Evolutionary conservation across 1,284 basidiomycete species (phyloP).

Genomic region (Moesziomyces globuligerus): DNA sequence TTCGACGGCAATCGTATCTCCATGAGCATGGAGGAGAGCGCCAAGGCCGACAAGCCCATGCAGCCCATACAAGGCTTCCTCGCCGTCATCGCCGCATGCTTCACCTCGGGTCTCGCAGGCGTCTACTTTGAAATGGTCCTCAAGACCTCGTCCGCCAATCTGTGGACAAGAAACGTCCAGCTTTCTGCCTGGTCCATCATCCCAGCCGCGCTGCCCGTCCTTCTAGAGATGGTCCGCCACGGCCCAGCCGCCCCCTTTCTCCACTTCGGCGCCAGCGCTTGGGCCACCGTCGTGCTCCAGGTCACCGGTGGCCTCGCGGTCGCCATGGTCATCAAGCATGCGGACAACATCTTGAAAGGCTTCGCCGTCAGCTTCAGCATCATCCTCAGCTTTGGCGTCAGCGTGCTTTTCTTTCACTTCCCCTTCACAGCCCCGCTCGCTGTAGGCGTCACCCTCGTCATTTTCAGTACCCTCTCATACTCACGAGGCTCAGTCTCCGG

Average conservation of each 20-base stretch:
- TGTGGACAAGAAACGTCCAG: conserved; percentile 97
- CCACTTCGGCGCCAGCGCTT: conserved; percentile 83
- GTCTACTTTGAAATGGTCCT: conserved; percentile 99
- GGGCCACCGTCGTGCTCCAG: conserved; percentile 87
- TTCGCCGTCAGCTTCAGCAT: conserved; percentile 93
- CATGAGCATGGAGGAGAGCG: conserved; percentile 53
- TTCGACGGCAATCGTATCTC: conserved; percentile 40
- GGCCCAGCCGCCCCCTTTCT: conserved; percentile 56
- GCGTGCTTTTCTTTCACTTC: conserved; percentile 87
- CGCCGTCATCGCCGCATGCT: conserved; percentile 89
- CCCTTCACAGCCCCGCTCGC: conserved; percentile 84
- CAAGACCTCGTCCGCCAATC: conserved; percentile 84
- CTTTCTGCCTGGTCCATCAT: conserved; percentile 91
- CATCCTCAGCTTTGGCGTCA: conserved; percentile 89
- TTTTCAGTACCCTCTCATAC: conserved; percentile 88
- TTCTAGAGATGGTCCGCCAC: conserved; percentile 71
- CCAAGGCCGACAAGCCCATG: conserved; percentile 71
- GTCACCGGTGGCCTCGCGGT: conserved; percentile 90
- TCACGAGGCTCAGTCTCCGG: conserved; percentile 22
- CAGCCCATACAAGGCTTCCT: conserved; percentile 81
- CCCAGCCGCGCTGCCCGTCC: conserved; percentile 85
- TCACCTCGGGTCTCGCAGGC: conserved; percentile 96
- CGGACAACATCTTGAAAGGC: conserved; percentile 71
- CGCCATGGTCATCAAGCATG: conserved; percentile 74
- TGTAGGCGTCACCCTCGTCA: conserved; percentile 81